Base-by-base conservation (phyloP, 331 rosid genomes). In the Prunus yedoensis region DNA sequence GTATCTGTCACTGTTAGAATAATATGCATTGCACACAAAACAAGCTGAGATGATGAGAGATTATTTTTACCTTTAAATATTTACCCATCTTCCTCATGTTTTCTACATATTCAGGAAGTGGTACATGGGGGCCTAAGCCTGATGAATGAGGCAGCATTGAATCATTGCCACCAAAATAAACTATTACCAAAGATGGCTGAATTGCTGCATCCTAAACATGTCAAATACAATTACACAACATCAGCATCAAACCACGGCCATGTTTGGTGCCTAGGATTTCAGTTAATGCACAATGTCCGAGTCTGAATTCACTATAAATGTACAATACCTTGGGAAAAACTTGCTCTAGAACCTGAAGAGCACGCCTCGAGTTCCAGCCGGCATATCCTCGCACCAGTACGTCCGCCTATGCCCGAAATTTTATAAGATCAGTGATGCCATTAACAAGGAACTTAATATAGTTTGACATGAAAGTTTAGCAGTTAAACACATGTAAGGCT, bases 101-200 rank as follows among this genome's bases (percentile, higher is more conserved):
- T 71, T 94, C 88, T 10, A 57, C 46, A 79, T 87, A 94, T 79
- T 94, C 99, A 47, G 80, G 74, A 57, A 92, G 96, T n/a, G 99
- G 99, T 0, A 94, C 96, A 69, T 88, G 95, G 53, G 79, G 54
- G 66, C 87, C 85, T 14, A 80, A 28, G 23, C 85, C 93, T 41
- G 85, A 77, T 71, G 93, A 86, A 78, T 84, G 84, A 65, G 97
- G 88, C 46, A 17, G 78, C 65, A 78, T 50, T 10, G 96, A 85
- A 83, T 94, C 99, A 69, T 92, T 94, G 9, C 99, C 97, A 10
- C 99, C 99, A 59, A 94, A 94, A 66, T 94, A 94, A 75, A 90
- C 91, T n/a, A 94, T 90, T 57, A 94, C 89, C 83, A 94, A 66
- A 1, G 93, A 85, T 28, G 99, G 99, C 73, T 94, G 97, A 14